A percentile compares a stretch with the other conserved stretches of the same genome.
Conservation (phyloP, 2,329 filamentous ascomycete species). For the Colletotrichum falcatum region DNA sequence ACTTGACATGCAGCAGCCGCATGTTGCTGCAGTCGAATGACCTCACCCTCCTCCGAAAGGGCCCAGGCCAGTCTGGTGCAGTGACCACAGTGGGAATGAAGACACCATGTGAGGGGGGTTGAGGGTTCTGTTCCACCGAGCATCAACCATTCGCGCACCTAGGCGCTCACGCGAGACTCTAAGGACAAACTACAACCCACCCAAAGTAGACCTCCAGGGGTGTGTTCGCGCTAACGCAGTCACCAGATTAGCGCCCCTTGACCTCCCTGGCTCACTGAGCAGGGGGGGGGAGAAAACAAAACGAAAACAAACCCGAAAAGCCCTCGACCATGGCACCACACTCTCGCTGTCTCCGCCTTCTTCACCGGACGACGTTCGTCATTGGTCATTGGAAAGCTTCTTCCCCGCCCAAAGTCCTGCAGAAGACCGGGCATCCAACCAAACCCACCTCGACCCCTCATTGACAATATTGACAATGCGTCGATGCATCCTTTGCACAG, state of each 20-base stretch:
- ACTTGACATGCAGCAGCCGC: conserved; percentile 23
- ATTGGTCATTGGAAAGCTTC: conserved; percentile 6
- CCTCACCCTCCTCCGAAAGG: neutral
- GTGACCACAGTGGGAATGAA: neutral
- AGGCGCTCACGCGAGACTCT: conserved; percentile 5
- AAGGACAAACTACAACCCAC: conserved; percentile 12
- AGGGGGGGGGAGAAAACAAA: neutral
- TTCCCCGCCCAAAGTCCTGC: conserved; percentile 17
- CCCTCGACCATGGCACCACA: neutral
- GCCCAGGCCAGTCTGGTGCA: neutral
- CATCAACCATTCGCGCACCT: neutral
- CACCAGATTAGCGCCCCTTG: conserved; percentile 12
- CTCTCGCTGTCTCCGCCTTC: neutral
- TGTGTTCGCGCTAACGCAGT: conserved; percentile 34
- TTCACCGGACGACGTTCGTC: conserved; percentile 1
- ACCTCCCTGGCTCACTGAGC: conserved; percentile 14
- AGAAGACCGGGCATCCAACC: conserved; percentile 4
- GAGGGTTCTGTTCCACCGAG: neutral
- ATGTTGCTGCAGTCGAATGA: conserved; percentile 17
- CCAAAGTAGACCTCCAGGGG: neutral
- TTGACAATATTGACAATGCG: neutral
- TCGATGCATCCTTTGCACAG: neutral
- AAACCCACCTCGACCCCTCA: neutral
- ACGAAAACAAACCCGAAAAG: neutral
- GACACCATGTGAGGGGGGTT: neutral